phyloP scores from a whole-genome alignment of 306 rosid species.

The Delonix regia region DNA sequence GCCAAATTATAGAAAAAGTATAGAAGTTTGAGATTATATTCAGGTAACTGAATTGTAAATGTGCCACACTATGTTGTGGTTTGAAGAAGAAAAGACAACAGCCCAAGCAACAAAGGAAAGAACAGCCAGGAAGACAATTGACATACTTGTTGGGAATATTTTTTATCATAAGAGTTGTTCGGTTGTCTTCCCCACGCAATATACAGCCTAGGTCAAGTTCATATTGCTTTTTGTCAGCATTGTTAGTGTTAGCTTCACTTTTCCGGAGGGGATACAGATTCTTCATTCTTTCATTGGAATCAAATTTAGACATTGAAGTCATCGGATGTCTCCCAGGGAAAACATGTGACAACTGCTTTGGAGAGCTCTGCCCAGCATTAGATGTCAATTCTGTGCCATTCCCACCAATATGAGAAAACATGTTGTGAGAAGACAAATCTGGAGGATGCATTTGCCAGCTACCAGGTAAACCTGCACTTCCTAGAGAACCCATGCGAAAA shows the following conservation, averaged over 20 bases:
- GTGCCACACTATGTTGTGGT: not conserved
- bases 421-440: constrained; percentile 51
- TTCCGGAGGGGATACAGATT: constrained; percentile 61
- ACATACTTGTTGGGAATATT: constrained; percentile 81
- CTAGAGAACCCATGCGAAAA: constrained; percentile 63
- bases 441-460: constrained; percentile 64
- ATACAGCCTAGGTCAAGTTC: constrained; percentile 72
- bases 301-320: constrained; percentile 58
- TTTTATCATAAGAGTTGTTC: constrained; percentile 79
- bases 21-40: constrained; percentile 19
- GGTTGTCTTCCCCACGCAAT: constrained; percentile 60
- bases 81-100: constrained; percentile 14
- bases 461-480: constrained; percentile 62
- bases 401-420: constrained; percentile 62
- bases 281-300: constrained; percentile 60
- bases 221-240: constrained; percentile 62
- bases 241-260: constrained; percentile 60
- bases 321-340: constrained; percentile 63
- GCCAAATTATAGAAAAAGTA: not conserved
- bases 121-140: not conserved
- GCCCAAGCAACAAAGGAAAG: not conserved
- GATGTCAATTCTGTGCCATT: constrained; percentile 52
- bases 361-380: constrained; percentile 54
- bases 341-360: constrained; percentile 54
- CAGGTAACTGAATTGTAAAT: constrained; percentile 9